Evolutionary conservation across 1,139 yeast species (phyloP), one percentile per base, ranked within the genome.

Genomic region (Geotrichum bryndzae): DNA sequence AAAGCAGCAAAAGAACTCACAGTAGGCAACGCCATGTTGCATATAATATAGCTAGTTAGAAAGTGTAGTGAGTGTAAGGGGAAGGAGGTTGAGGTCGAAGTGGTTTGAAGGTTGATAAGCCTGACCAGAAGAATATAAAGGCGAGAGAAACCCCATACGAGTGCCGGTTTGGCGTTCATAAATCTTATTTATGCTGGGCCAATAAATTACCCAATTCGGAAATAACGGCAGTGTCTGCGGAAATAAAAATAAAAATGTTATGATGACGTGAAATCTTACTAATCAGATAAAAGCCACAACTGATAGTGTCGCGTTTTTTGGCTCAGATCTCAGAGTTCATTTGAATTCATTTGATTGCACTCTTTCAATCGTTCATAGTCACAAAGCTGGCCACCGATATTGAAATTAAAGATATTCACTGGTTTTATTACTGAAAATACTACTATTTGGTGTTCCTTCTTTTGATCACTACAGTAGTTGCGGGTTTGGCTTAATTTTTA

Each of bases 21-120:
- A 13, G 50, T 53, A 29, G 58, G 58, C 35, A 41, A 56, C 27
- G 18, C 25, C 54, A 54, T 54, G 5, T 50, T 41, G 46, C n/a
- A 13, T 35, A 8, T 35, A 11, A 35, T 35, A 13, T 35, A 35
- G 15, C 41, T 35, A 35, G 41, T 35, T 6, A 35, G 41, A 13
- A 13, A 15, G 18, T 13, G n/a, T 41, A 41, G 46, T 41, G 22
- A 41, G 46, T 41, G 46, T 15, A 15, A 22, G 22, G 15, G 46
- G 31, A 27, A 41, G 18, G 18, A 35, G 46, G 18, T 41, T 41
- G 3, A 41, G n/a, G 46, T 5, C n/a, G 46, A 15, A 15, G 46
- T 41, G 7, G 46, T 41, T 13, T 15, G 46, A 15, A 41, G 6
- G 46, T 41, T 41, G 46, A 41, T 41, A 41, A 41, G 46, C 15